Conservation (phyloP, 306 rosid species). For the Quillaja saponaria region DNA sequence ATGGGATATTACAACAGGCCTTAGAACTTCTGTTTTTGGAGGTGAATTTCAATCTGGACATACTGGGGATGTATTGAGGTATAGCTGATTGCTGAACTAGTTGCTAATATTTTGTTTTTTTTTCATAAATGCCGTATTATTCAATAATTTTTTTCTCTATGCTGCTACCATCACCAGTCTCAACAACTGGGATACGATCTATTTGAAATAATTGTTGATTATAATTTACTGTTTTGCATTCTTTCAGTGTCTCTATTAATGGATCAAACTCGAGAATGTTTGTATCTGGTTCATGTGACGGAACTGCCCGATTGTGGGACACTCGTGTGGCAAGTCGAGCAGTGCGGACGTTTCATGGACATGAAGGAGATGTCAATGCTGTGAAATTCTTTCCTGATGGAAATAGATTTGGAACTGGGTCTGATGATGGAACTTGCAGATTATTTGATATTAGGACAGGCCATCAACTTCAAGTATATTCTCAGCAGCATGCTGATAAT, state of each 20-base stretch:
- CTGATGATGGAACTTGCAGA: conserved; percentile 95
- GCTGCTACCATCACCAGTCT: background rate
- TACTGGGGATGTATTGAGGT: conserved; percentile 88
- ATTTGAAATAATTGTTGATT: background rate
- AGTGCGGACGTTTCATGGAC: conserved; percentile 82
- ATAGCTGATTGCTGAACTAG: conserved; percentile 31
- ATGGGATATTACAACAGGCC: conserved; percentile 97
- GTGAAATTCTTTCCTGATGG: conserved; percentile 98
- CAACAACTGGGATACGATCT: conserved; percentile 1
- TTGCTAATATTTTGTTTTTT: conserved; percentile 16
- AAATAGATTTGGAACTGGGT: conserved; percentile 93
- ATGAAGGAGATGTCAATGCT: conserved; percentile 76
- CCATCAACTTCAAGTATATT: conserved; percentile 85
- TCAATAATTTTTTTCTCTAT: background rate
- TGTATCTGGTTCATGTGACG: conserved; percentile 95
- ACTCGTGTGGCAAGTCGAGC: conserved; percentile 99
- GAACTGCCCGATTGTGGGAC: conserved; percentile 95
- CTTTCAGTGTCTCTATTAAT: conserved; percentile 77
- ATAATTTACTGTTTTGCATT: background rate
- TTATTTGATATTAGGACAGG: conserved; percentile 92
- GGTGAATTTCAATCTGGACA: conserved; percentile 99
- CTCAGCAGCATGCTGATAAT: conserved; percentile 62
- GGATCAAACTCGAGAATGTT: conserved; percentile 80
- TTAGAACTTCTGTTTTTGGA: conserved; percentile 89
- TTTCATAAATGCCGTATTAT: conserved; percentile 16